phyloP scores from a whole-genome alignment of 139 green algal genomes.

The Haematococcus lacustris region DNA sequence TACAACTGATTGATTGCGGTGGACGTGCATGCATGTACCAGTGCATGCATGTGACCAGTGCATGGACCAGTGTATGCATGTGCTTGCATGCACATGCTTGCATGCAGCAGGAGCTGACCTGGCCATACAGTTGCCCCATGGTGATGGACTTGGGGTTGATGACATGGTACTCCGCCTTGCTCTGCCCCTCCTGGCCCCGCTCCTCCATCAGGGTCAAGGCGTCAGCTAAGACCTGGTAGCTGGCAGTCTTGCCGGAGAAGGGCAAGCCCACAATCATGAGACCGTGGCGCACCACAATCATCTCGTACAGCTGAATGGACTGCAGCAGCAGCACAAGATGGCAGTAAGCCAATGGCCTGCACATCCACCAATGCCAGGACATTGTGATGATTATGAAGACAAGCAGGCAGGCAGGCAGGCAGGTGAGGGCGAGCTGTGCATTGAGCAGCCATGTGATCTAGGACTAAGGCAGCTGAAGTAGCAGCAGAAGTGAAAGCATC shows the following conservation, averaged over 20 bases:
- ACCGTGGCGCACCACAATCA: constrained; percentile 72
- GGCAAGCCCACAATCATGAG: constrained; percentile 81
- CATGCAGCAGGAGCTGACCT: constrained; percentile 20
- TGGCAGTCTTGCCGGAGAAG: constrained; percentile 66
- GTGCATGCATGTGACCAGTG: neutral
- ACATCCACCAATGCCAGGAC: no score
- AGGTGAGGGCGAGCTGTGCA: no score
- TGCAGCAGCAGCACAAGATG: constrained; percentile 8
- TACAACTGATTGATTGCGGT: no score
- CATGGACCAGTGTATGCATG: neutral
- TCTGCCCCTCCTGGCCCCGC: constrained; percentile 17
- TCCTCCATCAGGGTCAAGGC: constrained; percentile 46
- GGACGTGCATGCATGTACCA: no score
- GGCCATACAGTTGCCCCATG: constrained; percentile 75
- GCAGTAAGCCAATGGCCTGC: neutral
- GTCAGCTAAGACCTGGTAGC: constrained; percentile 45
- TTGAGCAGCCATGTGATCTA: no score
- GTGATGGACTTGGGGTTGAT: constrained; percentile 62
- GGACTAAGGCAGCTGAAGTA: no score
- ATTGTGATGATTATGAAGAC: no score
- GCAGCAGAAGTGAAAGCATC: no score
- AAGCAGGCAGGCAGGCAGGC: no score
- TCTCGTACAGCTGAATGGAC: constrained; percentile 82
- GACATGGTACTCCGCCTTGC: constrained; percentile 17
- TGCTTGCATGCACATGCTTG: neutral